A percentile compares a stretch with the other conserved stretches of the same genome.
Evolutionary conservation across 495 filamentous ascomycete genomes (phyloP).

Genomic region (Thermochaetoides thermophila): DNA sequence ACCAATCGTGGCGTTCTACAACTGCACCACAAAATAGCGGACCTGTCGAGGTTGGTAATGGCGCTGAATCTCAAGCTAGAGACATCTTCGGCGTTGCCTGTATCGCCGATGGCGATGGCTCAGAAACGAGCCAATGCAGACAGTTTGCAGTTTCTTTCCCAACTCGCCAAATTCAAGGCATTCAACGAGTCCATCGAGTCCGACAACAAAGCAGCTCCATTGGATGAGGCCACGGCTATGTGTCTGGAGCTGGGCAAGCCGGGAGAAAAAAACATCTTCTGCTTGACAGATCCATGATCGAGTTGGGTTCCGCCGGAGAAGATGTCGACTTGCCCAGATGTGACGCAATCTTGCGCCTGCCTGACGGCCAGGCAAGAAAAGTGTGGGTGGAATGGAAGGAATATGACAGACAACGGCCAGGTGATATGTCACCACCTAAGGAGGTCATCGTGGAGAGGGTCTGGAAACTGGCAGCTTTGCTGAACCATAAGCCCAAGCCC

Average conservation of each 20-base stretch:
- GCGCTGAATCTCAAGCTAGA: constrained; percentile 23
- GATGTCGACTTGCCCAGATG: constrained; percentile 20
- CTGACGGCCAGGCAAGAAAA: constrained; percentile 13
- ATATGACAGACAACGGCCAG: constrained; percentile 22
- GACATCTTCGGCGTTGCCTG: constrained; percentile 5
- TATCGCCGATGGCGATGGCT: constrained; percentile 13
- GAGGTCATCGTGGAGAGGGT: constrained; percentile 24
- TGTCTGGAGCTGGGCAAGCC: constrained; percentile 21
- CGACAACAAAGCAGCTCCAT: constrained; percentile 12
- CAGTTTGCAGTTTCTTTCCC: constrained; percentile 21
- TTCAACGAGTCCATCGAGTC: constrained; percentile 31
- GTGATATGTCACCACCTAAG: constrained; percentile 18
- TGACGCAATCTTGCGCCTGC: constrained; percentile 19
- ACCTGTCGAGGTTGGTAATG: constrained; percentile 26
- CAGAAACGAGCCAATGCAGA: constrained; percentile 20
- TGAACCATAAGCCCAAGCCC: constrained; percentile 27
- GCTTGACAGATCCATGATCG: constrained; percentile 18
- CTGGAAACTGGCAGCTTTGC: constrained; percentile 23
- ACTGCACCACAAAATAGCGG: constrained; percentile 26
- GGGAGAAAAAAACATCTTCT: constrained; percentile 15
- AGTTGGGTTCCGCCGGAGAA: constrained; percentile 14
- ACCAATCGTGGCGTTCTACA: constrained; percentile 32
- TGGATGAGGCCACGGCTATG: constrained; percentile 17
- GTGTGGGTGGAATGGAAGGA: constrained; percentile 37
- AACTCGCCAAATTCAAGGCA: constrained; percentile 34